Evolutionary conservation across 2,329 filamentous ascomycete genomes (phyloP).

Genomic region (Escovopsis sp.): DNA sequence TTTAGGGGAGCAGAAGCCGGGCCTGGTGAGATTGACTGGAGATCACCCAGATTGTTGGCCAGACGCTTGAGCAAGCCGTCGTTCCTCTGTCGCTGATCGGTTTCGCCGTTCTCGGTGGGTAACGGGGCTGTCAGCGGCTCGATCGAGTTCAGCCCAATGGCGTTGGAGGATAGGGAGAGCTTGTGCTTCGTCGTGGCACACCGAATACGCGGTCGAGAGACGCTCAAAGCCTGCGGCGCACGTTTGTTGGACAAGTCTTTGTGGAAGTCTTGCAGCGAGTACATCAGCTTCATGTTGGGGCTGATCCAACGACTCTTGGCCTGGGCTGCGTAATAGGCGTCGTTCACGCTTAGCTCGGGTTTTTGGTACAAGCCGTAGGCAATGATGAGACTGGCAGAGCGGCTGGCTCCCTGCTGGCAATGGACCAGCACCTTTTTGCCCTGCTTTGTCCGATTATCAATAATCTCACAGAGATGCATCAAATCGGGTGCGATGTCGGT

Average conservation of each 20-base stretch:
- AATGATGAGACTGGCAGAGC: constrained; percentile 74
- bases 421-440: constrained; percentile 71
- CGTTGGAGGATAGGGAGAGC: constrained; percentile 44
- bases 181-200: constrained; percentile 46
- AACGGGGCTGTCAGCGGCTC: constrained; percentile 48
- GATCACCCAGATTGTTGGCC: constrained; percentile 10
- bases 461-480: constrained; percentile 58
- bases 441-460: constrained; percentile 55
- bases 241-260: constrained; percentile 44
- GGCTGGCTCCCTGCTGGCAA: constrained; percentile 75
- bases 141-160: constrained; percentile 35
- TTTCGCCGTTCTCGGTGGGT: constrained; percentile 36
- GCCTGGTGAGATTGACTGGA: constrained; percentile 40
- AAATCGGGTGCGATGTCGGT: constrained; percentile 71
- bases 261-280: constrained; percentile 73
- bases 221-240: constrained; percentile 23
- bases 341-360: constrained; percentile 62
- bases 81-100: constrained; percentile 24
- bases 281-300: constrained; percentile 84
- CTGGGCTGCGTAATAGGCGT: constrained; percentile 71
- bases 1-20: constrained; percentile 54
- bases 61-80: not conserved
- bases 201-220: constrained; percentile 34
- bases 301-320: constrained; percentile 76
- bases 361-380: constrained; percentile 73